phyloP scores from a whole-genome alignment of 257 asterid genomes.

The Solanum virginianum region DNA sequence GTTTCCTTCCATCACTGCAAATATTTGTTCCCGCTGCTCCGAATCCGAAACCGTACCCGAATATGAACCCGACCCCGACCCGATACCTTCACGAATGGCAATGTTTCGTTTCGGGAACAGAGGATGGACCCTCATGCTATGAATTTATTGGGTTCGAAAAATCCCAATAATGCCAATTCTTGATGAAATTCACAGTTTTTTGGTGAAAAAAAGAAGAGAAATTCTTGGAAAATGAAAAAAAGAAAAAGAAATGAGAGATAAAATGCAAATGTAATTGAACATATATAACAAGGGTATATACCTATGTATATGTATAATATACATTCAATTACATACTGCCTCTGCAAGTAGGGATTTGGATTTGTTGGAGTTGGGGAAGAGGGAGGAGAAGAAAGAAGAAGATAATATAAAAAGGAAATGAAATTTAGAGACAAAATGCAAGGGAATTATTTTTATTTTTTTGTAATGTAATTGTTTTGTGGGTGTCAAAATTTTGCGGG shows the following conservation, averaged over 20 bases:
- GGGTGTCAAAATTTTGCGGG: background rate
- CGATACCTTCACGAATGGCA: background rate
- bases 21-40: background rate
- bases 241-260: background rate
- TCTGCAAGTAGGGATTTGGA: background rate
- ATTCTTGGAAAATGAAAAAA: background rate
- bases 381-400: background rate
- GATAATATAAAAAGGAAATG: background rate
- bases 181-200: slow-evolving; percentile 10
- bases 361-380: background rate
- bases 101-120: slow-evolving; percentile 10
- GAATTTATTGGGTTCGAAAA: background rate
- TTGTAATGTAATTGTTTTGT: background rate
- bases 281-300: background rate
- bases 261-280: background rate
- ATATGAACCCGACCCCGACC: background rate
- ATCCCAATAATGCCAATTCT: slow-evolving; percentile 18
- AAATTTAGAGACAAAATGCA: background rate
- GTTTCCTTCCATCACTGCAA: slow-evolving; percentile 10
- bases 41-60: background rate
- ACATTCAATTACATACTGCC: background rate
- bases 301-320: background rate
- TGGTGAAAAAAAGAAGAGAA: background rate
- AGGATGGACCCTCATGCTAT: slow-evolving; percentile 17
- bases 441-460: background rate